phyloP scores from a whole-genome alignment of 345 rosid genomes.

The Dimocarpus longan region DNA sequence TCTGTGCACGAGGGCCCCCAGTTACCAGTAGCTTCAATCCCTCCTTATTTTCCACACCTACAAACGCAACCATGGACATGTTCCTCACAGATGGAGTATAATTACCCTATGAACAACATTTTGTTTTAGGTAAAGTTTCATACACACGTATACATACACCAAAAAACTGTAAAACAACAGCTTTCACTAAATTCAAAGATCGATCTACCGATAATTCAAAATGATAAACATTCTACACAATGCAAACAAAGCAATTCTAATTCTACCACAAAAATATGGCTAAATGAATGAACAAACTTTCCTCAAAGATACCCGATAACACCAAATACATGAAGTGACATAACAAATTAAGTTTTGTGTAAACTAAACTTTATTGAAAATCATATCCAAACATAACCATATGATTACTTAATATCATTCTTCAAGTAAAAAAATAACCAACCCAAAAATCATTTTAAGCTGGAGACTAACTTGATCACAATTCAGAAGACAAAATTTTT shows the following conservation, averaged over 20 bases:
- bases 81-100: conserved; percentile 44
- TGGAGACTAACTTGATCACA: neutral
- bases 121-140: conserved; percentile 2
- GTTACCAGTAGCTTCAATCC: conserved; percentile 71
- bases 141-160: neutral
- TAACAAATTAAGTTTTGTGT: too few species aligned
- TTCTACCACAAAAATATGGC: too few species aligned
- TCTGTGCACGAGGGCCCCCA: conserved; percentile 84
- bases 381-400: too few species aligned
- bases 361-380: too few species aligned
- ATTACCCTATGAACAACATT: conserved; percentile 12
- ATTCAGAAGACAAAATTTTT: neutral
- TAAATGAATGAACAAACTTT: too few species aligned
- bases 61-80: conserved; percentile 55
- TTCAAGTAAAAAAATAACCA: too few species aligned
- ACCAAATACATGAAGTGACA: too few species aligned
- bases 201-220: neutral
- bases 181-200: neutral
- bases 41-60: conserved; percentile 50
- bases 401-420: too few species aligned
- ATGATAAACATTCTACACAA: neutral
- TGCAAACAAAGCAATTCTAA: neutral
- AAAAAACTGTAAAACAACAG: neutral
- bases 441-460: too few species aligned
- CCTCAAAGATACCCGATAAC: too few species aligned